phyloP scores from a whole-genome alignment of 2,329 filamentous ascomycete genomes.

The Scortechinia acanthostroma region DNA sequence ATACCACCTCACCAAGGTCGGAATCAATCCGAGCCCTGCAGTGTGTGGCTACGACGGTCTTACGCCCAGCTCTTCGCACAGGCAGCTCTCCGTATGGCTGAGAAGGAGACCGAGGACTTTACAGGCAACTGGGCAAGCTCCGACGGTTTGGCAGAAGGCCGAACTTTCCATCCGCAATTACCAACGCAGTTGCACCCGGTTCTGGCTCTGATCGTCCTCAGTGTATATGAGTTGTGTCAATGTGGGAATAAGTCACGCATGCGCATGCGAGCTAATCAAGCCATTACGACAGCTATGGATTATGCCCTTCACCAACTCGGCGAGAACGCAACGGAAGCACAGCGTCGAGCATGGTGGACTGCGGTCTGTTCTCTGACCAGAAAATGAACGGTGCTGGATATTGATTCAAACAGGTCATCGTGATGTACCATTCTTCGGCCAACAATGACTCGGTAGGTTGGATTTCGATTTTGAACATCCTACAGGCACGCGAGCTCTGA shows the following conservation, averaged over 20 bases:
- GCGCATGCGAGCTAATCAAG: slow-evolving; percentile 35
- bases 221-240: slow-evolving; percentile 43
- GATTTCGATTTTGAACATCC: no score
- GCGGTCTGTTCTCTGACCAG: slow-evolving; percentile 21
- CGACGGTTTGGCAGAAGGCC: no score
- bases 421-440: no score
- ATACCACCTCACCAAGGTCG: slow-evolving; percentile 28
- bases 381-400: no score
- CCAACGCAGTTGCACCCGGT: slow-evolving; percentile 37
- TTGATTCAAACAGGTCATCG: no score
- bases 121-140: no score
- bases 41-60: slow-evolving; percentile 15
- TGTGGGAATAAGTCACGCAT: slow-evolving; percentile 43
- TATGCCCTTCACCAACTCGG: slow-evolving; percentile 33
- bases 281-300: slow-evolving; percentile 34
- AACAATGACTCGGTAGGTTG: no score
- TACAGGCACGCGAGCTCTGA: no score
- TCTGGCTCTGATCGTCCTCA: slow-evolving; percentile 35
- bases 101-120: no score
- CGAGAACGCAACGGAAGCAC: slow-evolving; percentile 36
- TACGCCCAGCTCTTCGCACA: slow-evolving; percentile 39
- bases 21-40: no score
- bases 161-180: slow-evolving; percentile 32
- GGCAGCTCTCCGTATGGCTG: slow-evolving; percentile 22
- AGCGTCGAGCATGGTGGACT: slow-evolving; percentile 42